Evolutionary conservation across 1,284 basidiomycete genomes (phyloP).

Genomic region (Naganishia liquefaciens): DNA sequence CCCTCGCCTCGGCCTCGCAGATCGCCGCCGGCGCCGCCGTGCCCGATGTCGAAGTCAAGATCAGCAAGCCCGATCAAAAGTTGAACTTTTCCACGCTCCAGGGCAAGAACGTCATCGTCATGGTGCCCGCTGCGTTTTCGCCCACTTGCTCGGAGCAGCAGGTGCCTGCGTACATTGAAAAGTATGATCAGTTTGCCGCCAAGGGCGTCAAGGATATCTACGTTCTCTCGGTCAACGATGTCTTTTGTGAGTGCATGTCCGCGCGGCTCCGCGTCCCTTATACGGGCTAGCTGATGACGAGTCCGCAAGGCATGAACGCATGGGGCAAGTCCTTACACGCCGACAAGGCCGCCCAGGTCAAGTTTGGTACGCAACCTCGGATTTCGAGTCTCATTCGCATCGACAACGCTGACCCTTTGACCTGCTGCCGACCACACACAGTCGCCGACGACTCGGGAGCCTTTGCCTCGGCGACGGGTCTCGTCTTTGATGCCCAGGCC

Average conservation of each 20-base stretch:
- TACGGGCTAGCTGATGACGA: conserved; percentile 43
- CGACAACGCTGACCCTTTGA: conserved; percentile 1
- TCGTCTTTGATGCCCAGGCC: conserved; percentile 65
- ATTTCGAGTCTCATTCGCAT: background rate
- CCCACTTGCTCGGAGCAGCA: conserved; percentile 58
- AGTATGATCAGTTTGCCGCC: conserved; percentile 64
- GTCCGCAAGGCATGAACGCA: conserved; percentile 56
- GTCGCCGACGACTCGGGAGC: conserved; percentile 68
- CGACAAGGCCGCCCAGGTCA: conserved; percentile 41
- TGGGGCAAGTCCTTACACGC: conserved; percentile 67
- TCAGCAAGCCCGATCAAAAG: conserved; percentile 59
- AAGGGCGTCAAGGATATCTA: conserved; percentile 71
- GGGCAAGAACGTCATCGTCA: conserved; percentile 71
- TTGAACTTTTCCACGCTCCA: conserved; percentile 59
- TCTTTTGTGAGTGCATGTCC: conserved; percentile 59
- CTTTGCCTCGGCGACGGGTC: conserved; percentile 63
- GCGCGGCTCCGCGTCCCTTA: conserved; percentile 14
- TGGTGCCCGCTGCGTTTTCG: conserved; percentile 49
- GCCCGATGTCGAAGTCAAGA: conserved; percentile 61
- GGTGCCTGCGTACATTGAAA: conserved; percentile 66
- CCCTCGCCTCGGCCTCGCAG: conserved; percentile 58
- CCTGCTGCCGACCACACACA: no score
- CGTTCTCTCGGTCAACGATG: conserved; percentile 70
- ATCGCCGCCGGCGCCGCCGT: conserved; percentile 60
- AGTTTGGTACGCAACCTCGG: conserved; percentile 52